These are phyloP conservation scores for Xylaria sp. DNA, from an alignment of 2,329 filamentous ascomycete species.

Conservation along the genomic window DNA sequence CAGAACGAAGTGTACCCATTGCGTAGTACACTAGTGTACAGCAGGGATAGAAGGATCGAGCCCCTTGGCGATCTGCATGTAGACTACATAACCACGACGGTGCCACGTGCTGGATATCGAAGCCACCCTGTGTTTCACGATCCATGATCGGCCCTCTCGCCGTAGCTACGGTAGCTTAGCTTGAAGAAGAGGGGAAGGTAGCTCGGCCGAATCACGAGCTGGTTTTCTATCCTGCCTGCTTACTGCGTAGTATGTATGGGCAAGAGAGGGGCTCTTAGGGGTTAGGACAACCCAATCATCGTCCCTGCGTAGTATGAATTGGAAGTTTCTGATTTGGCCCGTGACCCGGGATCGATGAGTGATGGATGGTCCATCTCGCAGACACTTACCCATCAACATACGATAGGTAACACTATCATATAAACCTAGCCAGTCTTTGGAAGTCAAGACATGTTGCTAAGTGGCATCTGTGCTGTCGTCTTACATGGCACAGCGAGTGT, in stretches of 20 bases:
- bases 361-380: not conserved
- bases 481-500: too few species aligned
- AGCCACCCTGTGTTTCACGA: slow-evolving; percentile 14
- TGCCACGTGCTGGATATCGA: slow-evolving; percentile 39
- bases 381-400: not conserved
- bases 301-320: not conserved
- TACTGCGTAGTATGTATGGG: not conserved
- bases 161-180: not conserved
- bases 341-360: not conserved
- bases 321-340: not conserved
- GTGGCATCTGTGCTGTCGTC: too few species aligned
- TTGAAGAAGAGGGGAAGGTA: not conserved
- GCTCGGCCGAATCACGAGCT: not conserved
- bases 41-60: slow-evolving; percentile 21
- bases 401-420: too few species aligned
- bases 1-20: slow-evolving; percentile 3
- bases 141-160: slow-evolving; percentile 1
- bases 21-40: not conserved
- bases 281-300: not conserved
- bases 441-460: too few species aligned
- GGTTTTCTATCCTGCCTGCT: not conserved
- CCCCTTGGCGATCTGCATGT: slow-evolving; percentile 29
- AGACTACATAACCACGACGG: slow-evolving; percentile 20
- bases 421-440: too few species aligned
- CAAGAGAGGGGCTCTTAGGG: not conserved